Base-by-base conservation (phyloP, 768 basidiomycete genomes). In the Lentinula detonsa region DNA sequence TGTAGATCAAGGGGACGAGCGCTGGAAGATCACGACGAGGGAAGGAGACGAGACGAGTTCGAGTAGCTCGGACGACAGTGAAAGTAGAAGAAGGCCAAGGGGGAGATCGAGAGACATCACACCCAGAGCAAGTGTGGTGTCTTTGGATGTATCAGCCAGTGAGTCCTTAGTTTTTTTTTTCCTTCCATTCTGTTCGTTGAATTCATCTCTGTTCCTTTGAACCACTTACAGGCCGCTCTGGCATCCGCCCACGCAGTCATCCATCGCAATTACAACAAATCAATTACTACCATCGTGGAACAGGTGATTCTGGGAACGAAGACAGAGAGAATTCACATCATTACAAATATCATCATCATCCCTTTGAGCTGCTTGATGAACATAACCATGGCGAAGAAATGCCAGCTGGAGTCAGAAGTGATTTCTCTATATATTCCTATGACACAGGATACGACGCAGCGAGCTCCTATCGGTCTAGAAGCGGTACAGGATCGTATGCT, bases 221-320 rank as follows among this genome's bases (percentile, higher is more conserved):
- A 28, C 3, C 39, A n/a, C 56, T 46, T 23, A 15, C 21, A 59
- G 57, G 2, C 18, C 57, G 49, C 6, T 33, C 21, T 10, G 57
- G 49, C 57, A 21, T 7, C 7, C 18, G 4, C 13, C n/a, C 33
- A 16, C 57, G 57, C 57, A 59, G 57, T 59, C 57, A 59, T 59
- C 37, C 33, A 59, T 59, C 57, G 57, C 57, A 59, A 53, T 39
- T 34, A 43, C 39, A 18, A 28, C 39, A 43, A 18, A 49, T 48
- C n/a, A 46, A 59, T 34, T 59, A 56, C 34, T 59, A 50, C 34
- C n/a, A 59, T 28, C 57, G 57, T 23, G 48, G 57, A 46, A 16
- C 18, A 37, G 40, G 8, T 10, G 23, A 16, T 23, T 21, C 10
- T 11, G 28, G 34, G 5, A 31, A 49, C 28, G 21, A 21, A 51